Percentiles rank a stretch among this genome's conserved stretches.
These are phyloP conservation scores for Mucor plumbeus DNA, from an alignment of 371 early-diverging fungal genomes.

Conservation along the genomic window DNA sequence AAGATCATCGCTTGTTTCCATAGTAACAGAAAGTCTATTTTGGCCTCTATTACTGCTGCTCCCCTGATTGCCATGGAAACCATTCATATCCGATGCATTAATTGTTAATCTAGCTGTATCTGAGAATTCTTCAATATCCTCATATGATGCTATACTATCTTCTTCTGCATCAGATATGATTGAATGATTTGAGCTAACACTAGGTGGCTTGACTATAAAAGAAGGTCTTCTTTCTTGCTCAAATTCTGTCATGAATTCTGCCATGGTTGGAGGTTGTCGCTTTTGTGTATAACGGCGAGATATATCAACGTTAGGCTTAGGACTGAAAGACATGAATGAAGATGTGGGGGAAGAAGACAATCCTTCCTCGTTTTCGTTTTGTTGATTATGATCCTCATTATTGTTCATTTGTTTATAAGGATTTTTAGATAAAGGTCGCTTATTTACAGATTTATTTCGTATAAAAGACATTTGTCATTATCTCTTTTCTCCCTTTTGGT, in stretches of 20 bases:
- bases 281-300: conserved; percentile 28
- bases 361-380: neutral
- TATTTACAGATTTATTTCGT: conserved; percentile 11
- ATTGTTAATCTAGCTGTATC: conserved; percentile 48
- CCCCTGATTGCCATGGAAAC: conserved; percentile 2
- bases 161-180: neutral
- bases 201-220: neutral
- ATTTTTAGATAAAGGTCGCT: neutral
- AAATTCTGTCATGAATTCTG: conserved; percentile 33
- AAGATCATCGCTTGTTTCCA: neutral
- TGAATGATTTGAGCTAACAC: neutral
- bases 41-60: neutral
- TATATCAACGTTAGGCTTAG: conserved; percentile 12
- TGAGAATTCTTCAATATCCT: conserved; percentile 38
- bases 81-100: conserved; percentile 32
- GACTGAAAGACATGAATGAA: conserved; percentile 19
- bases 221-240: conserved; percentile 28
- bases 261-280: conserved; percentile 13
- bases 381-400: neutral
- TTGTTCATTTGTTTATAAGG: conserved; percentile 12
- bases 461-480: conserved; percentile 24
- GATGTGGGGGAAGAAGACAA: neutral
- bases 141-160: conserved; percentile 12
- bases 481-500: neutral
- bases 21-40: neutral